Percentiles rank a stretch among this genome's conserved stretches.
Evolutionary conservation across 2,329 filamentous ascomycete genomes (phyloP).

Genomic region (Verticillium nubilum): DNA sequence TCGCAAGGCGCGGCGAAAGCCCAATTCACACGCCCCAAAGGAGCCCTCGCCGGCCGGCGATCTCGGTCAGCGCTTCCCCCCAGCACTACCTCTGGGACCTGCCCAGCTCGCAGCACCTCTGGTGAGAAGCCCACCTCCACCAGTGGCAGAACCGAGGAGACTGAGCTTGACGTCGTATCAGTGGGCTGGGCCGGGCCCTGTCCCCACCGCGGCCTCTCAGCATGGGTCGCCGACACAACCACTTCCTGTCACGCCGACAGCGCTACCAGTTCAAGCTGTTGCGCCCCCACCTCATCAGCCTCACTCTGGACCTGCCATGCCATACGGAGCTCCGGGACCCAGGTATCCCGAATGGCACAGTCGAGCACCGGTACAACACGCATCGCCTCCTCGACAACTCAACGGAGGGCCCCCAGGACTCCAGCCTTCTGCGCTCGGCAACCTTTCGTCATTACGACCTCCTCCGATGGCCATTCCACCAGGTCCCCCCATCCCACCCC

Average conservation of each 20-base stretch:
- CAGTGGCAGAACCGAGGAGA: slow-evolving; percentile 11
- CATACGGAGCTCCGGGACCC: slow-evolving; percentile 22
- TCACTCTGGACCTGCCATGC: slow-evolving; percentile 27
- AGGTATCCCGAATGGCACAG: slow-evolving; percentile 38
- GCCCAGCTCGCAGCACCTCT: slow-evolving; percentile 12
- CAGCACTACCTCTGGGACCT: slow-evolving; percentile 19
- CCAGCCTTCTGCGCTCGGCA: slow-evolving; percentile 21
- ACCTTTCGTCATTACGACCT: slow-evolving; percentile 42
- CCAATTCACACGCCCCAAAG: slow-evolving; percentile 22
- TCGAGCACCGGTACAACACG: slow-evolving; percentile 42
- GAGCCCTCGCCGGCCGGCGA: not conserved
- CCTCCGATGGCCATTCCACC: slow-evolving; percentile 39
- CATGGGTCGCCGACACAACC: slow-evolving; percentile 21
- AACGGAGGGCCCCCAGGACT: slow-evolving; percentile 40
- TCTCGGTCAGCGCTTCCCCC: not conserved
- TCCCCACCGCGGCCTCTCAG: not conserved
- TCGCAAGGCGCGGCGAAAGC: slow-evolving; percentile 46
- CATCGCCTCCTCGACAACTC: slow-evolving; percentile 40
- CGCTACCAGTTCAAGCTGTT: slow-evolving; percentile 8
- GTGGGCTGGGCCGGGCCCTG: not conserved
- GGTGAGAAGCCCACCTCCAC: slow-evolving; percentile 10
- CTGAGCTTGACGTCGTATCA: not conserved
- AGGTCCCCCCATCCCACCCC: slow-evolving; percentile 30
- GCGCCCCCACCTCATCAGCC: slow-evolving; percentile 26
- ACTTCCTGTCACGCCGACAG: slow-evolving; percentile 15